phyloP scores from a whole-genome alignment of 129 eudicot species.

The Flaveria ramosissima region DNA sequence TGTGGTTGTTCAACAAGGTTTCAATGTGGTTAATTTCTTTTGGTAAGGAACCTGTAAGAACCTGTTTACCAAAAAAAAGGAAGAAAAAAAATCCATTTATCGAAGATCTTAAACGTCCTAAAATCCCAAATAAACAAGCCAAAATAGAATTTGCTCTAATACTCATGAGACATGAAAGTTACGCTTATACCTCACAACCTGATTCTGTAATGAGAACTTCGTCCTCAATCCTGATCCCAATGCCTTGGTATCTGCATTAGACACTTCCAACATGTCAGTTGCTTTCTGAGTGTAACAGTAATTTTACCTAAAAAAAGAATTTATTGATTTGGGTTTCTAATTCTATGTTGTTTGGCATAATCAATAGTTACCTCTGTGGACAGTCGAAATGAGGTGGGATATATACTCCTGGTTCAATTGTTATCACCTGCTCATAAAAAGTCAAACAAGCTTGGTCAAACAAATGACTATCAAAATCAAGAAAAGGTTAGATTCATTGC shows the following conservation, averaged over 20 bases:
- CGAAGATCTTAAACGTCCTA: not conserved
- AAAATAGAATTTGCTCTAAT: not conserved
- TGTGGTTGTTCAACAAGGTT: conserved; percentile 68
- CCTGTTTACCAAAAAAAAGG: conserved; percentile 44
- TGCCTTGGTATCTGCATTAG: conserved; percentile 75
- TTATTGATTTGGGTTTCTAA: not conserved
- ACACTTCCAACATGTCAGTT: not conserved
- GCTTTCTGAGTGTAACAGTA: not conserved
- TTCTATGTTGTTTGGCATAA: not conserved
- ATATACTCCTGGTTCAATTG: conserved; percentile 96
- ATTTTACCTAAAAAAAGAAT: not conserved
- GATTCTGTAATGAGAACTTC: conserved; percentile 93
- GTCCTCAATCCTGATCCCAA: conserved; percentile 95
- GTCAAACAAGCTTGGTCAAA: conserved; percentile 11
- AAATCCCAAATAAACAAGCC: not conserved
- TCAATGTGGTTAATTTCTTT: conserved; percentile 80
- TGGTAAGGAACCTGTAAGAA: conserved; percentile 88
- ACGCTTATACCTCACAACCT: conserved; percentile 68
- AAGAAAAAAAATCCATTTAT: not conserved
- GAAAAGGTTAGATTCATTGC: not conserved
- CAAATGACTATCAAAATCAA: not conserved
- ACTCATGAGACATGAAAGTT: not conserved
- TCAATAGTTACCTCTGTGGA: conserved; percentile 58
- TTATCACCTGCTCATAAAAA: conserved; percentile 63
- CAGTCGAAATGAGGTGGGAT: conserved; percentile 62